These are phyloP conservation scores for Xylariales sp. DNA, from an alignment of 2,329 filamentous ascomycete genomes.

Conservation along the genomic window DNA sequence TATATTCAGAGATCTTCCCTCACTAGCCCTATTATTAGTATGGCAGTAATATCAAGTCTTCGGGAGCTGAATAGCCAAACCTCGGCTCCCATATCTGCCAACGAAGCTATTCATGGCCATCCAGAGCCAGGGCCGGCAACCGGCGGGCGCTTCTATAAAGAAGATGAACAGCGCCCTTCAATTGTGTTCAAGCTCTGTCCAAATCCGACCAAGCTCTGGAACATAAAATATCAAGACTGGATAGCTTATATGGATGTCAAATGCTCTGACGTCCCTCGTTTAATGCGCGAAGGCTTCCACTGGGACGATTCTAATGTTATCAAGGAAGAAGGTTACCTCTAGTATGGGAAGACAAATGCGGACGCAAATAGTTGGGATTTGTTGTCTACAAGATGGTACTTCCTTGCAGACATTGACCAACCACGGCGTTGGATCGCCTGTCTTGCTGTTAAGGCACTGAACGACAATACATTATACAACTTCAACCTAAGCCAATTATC, in stretches of 20 bases:
- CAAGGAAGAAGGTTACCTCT: slow-evolving; percentile 22
- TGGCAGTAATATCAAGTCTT: background rate
- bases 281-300: slow-evolving; percentile 33
- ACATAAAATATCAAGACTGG: slow-evolving; percentile 14
- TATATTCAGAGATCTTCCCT: background rate
- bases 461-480: slow-evolving; percentile 3
- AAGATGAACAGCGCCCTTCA: slow-evolving; percentile 15
- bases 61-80: background rate
- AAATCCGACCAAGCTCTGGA: background rate
- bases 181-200: slow-evolving; percentile 14
- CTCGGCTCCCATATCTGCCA: background rate
- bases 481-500: slow-evolving; percentile 6
- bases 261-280: slow-evolving; percentile 24
- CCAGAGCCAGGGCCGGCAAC: slow-evolving; percentile 19
- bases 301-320: slow-evolving; percentile 23
- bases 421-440: slow-evolving; percentile 14
- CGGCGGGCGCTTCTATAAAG: slow-evolving; percentile 19
- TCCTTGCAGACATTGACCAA: slow-evolving; percentile 12
- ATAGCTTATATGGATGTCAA: slow-evolving; percentile 13
- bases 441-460: background rate
- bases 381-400: slow-evolving; percentile 6
- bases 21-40: background rate
- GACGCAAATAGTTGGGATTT: background rate
- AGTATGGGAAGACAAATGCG: background rate
- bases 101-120: slow-evolving; percentile 7